phyloP scores from a whole-genome alignment of 352 stramenopile species.

The Globisporangium perplexum region DNA sequence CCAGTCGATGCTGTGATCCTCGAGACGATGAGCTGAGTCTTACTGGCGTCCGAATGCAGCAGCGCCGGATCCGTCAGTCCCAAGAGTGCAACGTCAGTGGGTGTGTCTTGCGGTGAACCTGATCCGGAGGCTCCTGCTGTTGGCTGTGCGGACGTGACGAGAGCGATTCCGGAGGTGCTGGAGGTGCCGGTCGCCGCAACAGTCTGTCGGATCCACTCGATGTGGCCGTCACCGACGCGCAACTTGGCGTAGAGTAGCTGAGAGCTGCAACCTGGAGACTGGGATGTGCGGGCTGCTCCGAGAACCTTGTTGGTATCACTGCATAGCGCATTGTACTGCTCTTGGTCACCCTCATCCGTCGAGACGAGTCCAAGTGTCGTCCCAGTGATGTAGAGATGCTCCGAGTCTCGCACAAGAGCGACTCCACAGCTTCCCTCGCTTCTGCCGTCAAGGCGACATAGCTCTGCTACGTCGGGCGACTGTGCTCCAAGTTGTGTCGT shows the following conservation, averaged over 20 bases:
- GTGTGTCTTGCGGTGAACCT: neutral
- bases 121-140: neutral
- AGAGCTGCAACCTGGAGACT: too few species aligned
- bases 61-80: neutral
- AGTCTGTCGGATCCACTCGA: slow-evolving; percentile 20
- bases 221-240: slow-evolving; percentile 3
- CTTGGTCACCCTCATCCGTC: slow-evolving; percentile 10
- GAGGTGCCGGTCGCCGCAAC: slow-evolving; percentile 12
- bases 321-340: slow-evolving; percentile 16
- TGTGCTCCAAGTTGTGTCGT: too few species aligned
- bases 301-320: neutral
- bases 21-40: slow-evolving; percentile 8
- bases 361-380: slow-evolving; percentile 18
- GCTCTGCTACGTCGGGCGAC: neutral
- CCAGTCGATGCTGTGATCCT: neutral
- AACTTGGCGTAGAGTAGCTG: slow-evolving; percentile 10
- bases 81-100: slow-evolving; percentile 1
- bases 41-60: neutral
- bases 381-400: slow-evolving; percentile 15
- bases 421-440: slow-evolving; percentile 8
- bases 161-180: slow-evolving; percentile 7
- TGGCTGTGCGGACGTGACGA: neutral
- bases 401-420: neutral
- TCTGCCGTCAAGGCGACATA: neutral
- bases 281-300: too few species aligned